Conservation (phyloP, 139 green algal species). For the Coelastrella sp. region DNA sequence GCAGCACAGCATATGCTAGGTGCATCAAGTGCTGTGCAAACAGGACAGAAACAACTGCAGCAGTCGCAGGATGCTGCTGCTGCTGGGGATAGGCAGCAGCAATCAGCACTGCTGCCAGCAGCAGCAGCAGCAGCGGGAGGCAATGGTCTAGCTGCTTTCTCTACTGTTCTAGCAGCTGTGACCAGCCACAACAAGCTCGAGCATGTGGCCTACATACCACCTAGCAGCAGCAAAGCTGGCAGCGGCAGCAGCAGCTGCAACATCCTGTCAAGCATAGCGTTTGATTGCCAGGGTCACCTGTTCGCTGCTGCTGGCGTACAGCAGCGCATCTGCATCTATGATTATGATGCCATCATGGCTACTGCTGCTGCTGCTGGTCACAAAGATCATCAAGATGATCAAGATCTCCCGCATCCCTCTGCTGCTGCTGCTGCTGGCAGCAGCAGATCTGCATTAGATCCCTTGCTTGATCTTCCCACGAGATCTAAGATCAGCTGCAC, state of each 20-base stretch:
- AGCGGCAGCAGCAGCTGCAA: not conserved
- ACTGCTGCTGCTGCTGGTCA: slow-evolving; percentile 9
- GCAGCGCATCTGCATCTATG: slow-evolving; percentile 43
- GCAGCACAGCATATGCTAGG: not conserved
- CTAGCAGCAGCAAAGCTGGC: not conserved
- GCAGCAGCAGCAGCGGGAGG: not conserved
- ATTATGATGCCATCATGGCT: slow-evolving; percentile 2
- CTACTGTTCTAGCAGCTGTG: slow-evolving; percentile 51
- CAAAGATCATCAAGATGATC: not conserved
- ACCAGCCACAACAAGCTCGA: not conserved
- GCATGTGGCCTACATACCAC: slow-evolving; percentile 65
- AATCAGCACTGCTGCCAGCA: not conserved
- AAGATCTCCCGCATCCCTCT: not conserved
- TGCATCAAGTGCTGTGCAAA: not conserved
- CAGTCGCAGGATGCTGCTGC: not conserved
- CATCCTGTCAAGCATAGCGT: not conserved
- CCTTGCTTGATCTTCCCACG: slow-evolving; percentile 78
- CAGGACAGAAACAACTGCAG: not conserved
- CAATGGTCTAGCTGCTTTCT: slow-evolving; percentile 65
- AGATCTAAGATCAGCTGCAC: slow-evolving; percentile 87
- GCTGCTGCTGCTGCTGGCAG: slow-evolving; percentile 26
- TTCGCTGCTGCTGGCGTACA: slow-evolving; percentile 20
- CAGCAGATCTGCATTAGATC: slow-evolving; percentile 56
- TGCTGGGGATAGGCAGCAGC: not conserved
- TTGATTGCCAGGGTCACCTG: slow-evolving; percentile 1